Percentiles rank a stretch among this genome's conserved stretches.
Evolutionary conservation across 352 stramenopile species (phyloP).

Genomic region (Halophytophthora polymorphica): DNA sequence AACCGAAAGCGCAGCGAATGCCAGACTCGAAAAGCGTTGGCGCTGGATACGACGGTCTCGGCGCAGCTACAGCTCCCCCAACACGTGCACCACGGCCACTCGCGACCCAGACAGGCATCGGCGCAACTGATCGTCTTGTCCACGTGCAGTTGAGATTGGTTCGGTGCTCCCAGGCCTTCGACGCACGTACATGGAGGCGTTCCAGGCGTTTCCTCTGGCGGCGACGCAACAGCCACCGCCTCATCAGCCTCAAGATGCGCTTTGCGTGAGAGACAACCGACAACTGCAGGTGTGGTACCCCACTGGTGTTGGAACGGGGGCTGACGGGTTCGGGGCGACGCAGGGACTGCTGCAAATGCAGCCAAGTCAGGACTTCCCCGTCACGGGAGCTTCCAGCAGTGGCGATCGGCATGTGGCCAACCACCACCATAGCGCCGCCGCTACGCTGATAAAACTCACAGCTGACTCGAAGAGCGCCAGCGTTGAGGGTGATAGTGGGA

Average conservation of each 20-base stretch:
- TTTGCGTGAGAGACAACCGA: conserved; percentile 20
- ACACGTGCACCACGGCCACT: too few species aligned
- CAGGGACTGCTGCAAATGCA: too few species aligned
- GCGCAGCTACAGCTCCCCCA: too few species aligned
- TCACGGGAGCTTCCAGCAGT: conserved; percentile 3
- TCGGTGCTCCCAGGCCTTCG: background rate
- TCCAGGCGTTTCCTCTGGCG: background rate
- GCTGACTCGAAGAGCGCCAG: background rate
- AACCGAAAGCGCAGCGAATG: too few species aligned
- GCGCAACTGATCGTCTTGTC: background rate
- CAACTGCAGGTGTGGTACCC: conserved; percentile 17
- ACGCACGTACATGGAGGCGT: conserved; percentile 9
- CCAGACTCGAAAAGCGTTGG: too few species aligned
- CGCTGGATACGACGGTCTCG: too few species aligned
- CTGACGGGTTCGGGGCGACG: too few species aligned
- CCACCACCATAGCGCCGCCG: conserved; percentile 8
- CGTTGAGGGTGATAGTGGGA: background rate
- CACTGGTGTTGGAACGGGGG: too few species aligned
- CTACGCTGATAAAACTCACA: conserved; percentile 9
- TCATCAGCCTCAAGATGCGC: conserved; percentile 13
- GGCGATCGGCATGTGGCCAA: background rate
- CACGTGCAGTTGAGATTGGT: background rate
- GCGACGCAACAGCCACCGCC: background rate
- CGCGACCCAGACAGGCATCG: too few species aligned
- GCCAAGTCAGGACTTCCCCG: too few species aligned